These are phyloP conservation scores for Heterococcus sp. DNA, from an alignment of 108 stramenopile genomes.

Conservation along the genomic window DNA sequence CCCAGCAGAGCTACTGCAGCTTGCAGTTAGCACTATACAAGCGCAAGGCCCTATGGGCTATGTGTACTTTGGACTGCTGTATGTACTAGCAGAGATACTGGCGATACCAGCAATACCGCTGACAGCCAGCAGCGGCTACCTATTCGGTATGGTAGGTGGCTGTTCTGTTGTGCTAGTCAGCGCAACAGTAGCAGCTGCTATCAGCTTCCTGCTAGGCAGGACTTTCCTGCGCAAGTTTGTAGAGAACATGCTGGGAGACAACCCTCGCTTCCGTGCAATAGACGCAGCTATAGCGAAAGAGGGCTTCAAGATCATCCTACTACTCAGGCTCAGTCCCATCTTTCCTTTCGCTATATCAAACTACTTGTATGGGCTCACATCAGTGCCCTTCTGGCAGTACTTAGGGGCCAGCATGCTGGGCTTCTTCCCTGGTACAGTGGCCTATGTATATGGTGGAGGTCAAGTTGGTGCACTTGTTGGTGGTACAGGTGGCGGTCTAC, in stretches of 20 bases:
- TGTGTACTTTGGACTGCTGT: constrained; percentile 31
- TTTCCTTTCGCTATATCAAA: constrained; percentile 85
- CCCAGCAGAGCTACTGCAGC: background rate
- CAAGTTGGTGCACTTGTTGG: background rate
- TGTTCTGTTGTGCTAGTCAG: constrained; percentile 68
- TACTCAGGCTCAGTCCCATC: constrained; percentile 74
- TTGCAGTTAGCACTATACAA: constrained; percentile 1
- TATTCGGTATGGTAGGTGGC: constrained; percentile 74
- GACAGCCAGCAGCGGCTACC: constrained; percentile 76
- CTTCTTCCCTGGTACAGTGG: constrained; percentile 37
- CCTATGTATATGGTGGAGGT: constrained; percentile 34
- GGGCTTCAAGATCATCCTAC: constrained; percentile 81
- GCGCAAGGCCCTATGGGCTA: constrained; percentile 26
- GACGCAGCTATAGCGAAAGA: constrained; percentile 75
- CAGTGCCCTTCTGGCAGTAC: constrained; percentile 52
- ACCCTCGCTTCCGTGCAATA: constrained; percentile 68
- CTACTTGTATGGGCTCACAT: constrained; percentile 79
- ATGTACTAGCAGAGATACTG: constrained; percentile 14
- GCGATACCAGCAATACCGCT: constrained; percentile 70
- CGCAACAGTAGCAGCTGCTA: constrained; percentile 67
- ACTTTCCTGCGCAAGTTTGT: constrained; percentile 52
- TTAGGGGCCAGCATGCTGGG: constrained; percentile 24
- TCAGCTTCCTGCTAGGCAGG: constrained; percentile 72
- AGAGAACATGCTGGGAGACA: constrained; percentile 17
- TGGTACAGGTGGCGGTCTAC: constrained; percentile 16